Conservation (phyloP, 73 alveolate genomes). For the Diophrys sp. region DNA sequence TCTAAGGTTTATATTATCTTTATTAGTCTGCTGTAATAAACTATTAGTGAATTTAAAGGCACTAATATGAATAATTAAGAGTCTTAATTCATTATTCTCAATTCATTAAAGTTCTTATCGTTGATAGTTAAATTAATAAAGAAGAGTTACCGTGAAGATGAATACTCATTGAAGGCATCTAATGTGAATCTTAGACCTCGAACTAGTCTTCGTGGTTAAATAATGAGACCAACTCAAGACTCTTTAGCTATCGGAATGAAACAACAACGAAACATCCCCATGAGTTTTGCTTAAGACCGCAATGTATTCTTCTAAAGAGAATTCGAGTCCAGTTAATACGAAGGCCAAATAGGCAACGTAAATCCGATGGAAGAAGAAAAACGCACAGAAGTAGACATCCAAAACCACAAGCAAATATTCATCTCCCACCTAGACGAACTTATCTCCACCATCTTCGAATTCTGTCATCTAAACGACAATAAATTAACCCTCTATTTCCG, state of each 20-base stretch:
- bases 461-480: background rate
- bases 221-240: no score
- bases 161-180: background rate
- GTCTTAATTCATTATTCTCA: background rate
- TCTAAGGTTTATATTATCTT: background rate
- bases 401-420: background rate
- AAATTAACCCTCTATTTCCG: background rate
- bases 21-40: background rate
- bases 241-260: no score
- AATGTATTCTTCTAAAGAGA: no score
- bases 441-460: background rate
- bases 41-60: background rate
- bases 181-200: no score
- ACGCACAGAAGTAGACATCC: no score
- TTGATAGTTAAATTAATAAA: background rate
- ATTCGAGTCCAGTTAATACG: no score
- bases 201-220: no score
- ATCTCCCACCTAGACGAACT: background rate
- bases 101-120: background rate
- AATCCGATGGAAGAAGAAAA: no score
- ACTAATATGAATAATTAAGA: background rate
- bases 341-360: no score
- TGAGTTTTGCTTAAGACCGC: no score
- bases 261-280: background rate
- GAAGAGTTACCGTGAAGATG: background rate